Conservation (phyloP, 2,329 filamentous ascomycete species). For the Lachnellula cervina region DNA sequence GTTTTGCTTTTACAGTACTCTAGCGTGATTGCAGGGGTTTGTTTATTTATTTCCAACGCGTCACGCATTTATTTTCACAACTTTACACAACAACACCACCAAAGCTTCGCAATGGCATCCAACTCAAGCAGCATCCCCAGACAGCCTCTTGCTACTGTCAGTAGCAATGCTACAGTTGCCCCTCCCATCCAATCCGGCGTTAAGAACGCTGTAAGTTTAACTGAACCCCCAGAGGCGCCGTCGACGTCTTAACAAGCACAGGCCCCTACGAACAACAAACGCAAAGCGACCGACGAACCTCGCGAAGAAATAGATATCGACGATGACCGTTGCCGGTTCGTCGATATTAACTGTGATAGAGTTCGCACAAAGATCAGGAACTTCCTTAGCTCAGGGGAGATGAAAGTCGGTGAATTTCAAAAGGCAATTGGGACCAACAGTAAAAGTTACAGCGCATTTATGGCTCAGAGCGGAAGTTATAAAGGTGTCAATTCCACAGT, state of each 20-base stretch:
- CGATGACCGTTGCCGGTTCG: conserved; percentile 11
- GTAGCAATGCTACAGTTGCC: background rate
- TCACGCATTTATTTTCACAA: background rate
- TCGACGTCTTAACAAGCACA: background rate
- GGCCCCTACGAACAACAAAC: background rate
- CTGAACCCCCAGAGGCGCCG: background rate
- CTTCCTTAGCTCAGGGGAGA: conserved; percentile 38
- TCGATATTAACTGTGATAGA: conserved; percentile 30
- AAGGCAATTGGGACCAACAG: conserved; percentile 33
- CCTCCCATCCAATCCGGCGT: background rate
- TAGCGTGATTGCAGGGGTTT: too few species aligned
- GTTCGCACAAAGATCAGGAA: conserved; percentile 38
- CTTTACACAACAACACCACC: background rate
- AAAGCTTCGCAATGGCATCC: background rate
- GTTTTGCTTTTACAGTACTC: too few species aligned
- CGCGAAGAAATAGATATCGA: conserved; percentile 13
- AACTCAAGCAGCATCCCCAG: background rate
- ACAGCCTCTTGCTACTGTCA: background rate
- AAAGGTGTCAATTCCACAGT: conserved; percentile 33
- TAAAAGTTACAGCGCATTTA: conserved; percentile 41
- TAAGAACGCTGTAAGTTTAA: background rate
- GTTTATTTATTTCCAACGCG: too few species aligned
- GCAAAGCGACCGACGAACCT: background rate
- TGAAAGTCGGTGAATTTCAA: conserved; percentile 42
- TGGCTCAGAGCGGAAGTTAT: conserved; percentile 41